Conservation (phyloP, 164 flowering plant genomes). For the Santalum album region DNA sequence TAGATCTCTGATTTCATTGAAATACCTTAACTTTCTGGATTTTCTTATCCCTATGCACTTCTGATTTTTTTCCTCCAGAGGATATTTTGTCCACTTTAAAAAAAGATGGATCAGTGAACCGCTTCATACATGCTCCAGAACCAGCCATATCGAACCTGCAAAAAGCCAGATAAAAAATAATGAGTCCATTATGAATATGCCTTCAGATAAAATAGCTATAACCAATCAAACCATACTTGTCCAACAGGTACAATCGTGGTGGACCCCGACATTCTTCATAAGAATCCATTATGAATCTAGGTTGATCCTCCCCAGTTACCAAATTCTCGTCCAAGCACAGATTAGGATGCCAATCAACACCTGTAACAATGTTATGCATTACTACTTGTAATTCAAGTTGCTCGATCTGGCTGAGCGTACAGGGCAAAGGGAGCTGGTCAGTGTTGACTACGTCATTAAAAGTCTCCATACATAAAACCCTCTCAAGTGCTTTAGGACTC, state of each 20-base stretch:
- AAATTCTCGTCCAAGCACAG: conserved; percentile 51
- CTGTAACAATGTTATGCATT: conserved; percentile 36
- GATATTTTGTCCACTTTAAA: conserved; percentile 49
- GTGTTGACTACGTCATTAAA: no score
- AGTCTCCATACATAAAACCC: no score
- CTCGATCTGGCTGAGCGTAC: no score
- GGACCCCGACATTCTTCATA: conserved; percentile 97
- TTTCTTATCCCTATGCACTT: conserved; percentile 61
- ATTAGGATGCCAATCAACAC: conserved; percentile 91
- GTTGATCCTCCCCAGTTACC: conserved; percentile 71
- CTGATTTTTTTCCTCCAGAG: conserved; percentile 20
- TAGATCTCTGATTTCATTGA: neutral
- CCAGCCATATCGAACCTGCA: conserved; percentile 93
- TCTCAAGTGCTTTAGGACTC: no score
- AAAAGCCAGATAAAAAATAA: neutral
- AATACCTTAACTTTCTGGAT: conserved; percentile 68
- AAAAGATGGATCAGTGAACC: conserved; percentile 93
- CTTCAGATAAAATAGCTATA: no score
- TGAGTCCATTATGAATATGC: no score
- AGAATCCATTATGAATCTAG: conserved; percentile 92
- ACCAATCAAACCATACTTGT: no score
- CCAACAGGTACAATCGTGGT: conserved; percentile 82
- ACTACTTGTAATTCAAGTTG: conserved; percentile 54
- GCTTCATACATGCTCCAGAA: conserved; percentile 94
- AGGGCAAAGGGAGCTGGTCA: no score